Percentiles rank a stretch among this genome's conserved stretches.
phyloP scores from a whole-genome alignment of 208 protist genomes.

The Angomonas deanei region DNA sequence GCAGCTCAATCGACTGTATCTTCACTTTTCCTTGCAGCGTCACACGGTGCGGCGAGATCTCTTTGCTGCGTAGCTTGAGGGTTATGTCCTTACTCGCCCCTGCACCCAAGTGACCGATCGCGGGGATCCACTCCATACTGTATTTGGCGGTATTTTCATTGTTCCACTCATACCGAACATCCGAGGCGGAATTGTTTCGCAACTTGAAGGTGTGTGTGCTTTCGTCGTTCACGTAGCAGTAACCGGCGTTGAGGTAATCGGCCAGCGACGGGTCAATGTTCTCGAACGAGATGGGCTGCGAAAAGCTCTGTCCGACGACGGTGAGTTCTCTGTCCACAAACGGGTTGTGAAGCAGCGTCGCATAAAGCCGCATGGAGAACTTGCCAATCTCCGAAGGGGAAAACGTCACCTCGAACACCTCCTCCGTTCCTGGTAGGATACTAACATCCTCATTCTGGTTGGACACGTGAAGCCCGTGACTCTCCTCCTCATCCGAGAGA shows the following conservation, averaged over 20 bases:
- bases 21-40: slow-evolving; percentile 9
- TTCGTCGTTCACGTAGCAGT: slow-evolving; percentile 67
- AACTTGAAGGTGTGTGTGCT: slow-evolving; percentile 73
- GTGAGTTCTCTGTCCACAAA: slow-evolving; percentile 90
- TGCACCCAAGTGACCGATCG: slow-evolving; percentile 53
- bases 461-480: slow-evolving; percentile 14
- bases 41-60: slow-evolving; percentile 16
- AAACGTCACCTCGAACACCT: slow-evolving; percentile 58
- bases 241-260: slow-evolving; percentile 82
- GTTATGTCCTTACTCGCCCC: slow-evolving; percentile 41
- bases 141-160: slow-evolving; percentile 9
- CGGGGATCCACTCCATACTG: slow-evolving; percentile 29
- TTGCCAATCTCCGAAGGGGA: slow-evolving; percentile 45
- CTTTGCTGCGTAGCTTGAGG: slow-evolving; percentile 23
- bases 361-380: slow-evolving; percentile 44
- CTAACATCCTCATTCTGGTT: slow-evolving; percentile 53
- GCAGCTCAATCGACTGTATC: slow-evolving; percentile 24
- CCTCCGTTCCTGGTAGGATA: slow-evolving; percentile 42
- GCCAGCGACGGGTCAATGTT: slow-evolving; percentile 70
- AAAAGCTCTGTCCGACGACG: slow-evolving; percentile 80
- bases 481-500: slow-evolving; percentile 21
- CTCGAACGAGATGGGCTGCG: slow-evolving; percentile 85
- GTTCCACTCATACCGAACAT: slow-evolving; percentile 82
- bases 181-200: slow-evolving; percentile 68
- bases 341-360: slow-evolving; percentile 88